Conservation (phyloP, 164 flowering plant species). For the Chloranthus sessilifolius region DNA sequence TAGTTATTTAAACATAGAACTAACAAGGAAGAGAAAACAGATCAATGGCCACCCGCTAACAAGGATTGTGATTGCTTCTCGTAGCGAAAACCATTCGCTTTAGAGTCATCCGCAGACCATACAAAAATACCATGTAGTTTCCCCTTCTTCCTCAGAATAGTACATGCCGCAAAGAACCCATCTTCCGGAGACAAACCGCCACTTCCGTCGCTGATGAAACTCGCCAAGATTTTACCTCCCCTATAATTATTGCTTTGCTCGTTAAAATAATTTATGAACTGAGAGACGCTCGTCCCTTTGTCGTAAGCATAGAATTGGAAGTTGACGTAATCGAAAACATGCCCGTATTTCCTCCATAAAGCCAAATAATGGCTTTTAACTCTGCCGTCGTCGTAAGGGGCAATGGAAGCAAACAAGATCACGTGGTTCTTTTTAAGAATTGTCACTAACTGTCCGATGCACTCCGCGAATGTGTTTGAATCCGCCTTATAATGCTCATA, state of each 20-base stretch:
- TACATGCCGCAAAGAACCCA: conserved; percentile 51
- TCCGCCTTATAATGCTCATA: conserved; percentile 40
- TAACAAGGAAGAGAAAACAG: no score
- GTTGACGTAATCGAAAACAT: conserved; percentile 45
- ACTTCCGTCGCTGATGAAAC: conserved; percentile 36
- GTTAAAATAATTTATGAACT: conserved; percentile 23
- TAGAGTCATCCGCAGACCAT: conserved; percentile 63
- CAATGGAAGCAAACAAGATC: conserved; percentile 44
- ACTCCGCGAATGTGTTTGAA: conserved; percentile 33
- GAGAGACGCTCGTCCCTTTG: conserved; percentile 32
- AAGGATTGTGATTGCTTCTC: conserved; percentile 43
- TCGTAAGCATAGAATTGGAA: conserved; percentile 53
- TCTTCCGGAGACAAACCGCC: conserved; percentile 37
- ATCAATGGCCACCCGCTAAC: conserved; percentile 15
- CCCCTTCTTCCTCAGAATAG: conserved; percentile 23
- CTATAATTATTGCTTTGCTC: conserved; percentile 30
- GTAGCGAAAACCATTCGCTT: conserved; percentile 23
- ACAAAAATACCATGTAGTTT: conserved; percentile 44
- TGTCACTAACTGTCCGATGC: conserved; percentile 34
- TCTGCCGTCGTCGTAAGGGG: conserved; percentile 34
- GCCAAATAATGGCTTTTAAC: conserved; percentile 41
- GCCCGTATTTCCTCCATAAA: conserved; percentile 33
- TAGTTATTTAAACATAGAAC: no score
- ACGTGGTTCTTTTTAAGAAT: conserved; percentile 26
- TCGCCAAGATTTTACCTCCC: conserved; percentile 40